Evolutionary conservation across 306 rosid species (phyloP).

Genomic region (Coriaria nepalensis): DNA sequence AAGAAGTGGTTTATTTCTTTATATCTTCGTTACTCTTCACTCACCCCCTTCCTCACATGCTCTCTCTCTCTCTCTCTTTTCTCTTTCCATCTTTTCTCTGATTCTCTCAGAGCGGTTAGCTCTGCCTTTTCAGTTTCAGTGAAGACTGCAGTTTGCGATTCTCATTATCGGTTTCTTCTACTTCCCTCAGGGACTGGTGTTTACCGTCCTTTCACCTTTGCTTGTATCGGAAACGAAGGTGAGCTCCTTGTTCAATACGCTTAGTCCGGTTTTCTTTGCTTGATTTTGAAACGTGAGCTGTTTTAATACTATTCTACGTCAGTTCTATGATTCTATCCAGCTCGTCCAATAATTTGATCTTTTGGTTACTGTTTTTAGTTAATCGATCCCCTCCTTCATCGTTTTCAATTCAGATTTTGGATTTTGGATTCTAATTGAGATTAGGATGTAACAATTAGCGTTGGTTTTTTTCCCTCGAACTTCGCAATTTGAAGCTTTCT

Average conservation of each 20-base stretch:
- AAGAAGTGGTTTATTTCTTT: conserved; percentile 18
- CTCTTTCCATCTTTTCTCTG: conserved; percentile 9
- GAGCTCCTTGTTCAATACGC: conserved; percentile 5
- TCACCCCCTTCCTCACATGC: conserved; percentile 38
- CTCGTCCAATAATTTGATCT: conserved; percentile 11
- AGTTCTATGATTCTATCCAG: conserved; percentile 1
- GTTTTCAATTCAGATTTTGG: conserved; percentile 6
- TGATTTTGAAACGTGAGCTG: conserved; percentile 10
- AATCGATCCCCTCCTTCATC: conserved; percentile 21
- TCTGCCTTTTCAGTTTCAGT: conserved; percentile 22
- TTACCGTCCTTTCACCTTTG: conserved; percentile 11
- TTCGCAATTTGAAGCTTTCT: no score
- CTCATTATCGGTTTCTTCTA: conserved; percentile 21
- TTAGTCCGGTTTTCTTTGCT: conserved; percentile 15
- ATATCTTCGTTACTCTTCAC: no score
- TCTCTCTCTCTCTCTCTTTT: conserved; percentile 18
- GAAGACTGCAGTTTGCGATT: conserved; percentile 29
- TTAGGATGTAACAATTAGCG: no score
- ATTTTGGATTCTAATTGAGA: neutral
- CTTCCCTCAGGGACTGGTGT: conserved; percentile 15
- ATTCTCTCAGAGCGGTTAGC: conserved; percentile 13
- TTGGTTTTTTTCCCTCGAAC: no score
- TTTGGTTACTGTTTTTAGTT: conserved; percentile 7
- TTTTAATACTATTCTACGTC: neutral
- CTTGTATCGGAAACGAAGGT: conserved; percentile 28